Conservation (phyloP, 306 rosid species). For the Datisca glomerata region DNA sequence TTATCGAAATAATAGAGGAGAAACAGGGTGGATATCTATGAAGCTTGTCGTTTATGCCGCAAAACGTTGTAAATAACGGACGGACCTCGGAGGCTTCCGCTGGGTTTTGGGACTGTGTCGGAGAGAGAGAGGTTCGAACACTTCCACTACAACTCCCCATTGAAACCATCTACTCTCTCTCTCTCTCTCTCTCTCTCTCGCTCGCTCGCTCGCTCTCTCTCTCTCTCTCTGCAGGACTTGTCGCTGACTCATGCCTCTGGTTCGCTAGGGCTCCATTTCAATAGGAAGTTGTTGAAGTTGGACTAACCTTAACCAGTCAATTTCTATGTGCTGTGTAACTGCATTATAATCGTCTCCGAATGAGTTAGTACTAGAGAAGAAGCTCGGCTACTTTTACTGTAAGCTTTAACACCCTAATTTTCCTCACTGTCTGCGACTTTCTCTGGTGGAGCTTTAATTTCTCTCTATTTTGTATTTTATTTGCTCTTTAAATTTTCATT, state of each 20-base stretch:
- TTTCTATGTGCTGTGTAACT: no score
- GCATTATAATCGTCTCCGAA: not conserved
- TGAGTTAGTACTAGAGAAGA: not conserved
- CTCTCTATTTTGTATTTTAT: not conserved
- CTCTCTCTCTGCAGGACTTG: not conserved
- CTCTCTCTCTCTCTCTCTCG: not conserved
- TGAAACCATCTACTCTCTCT: not conserved
- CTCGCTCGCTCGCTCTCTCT: not conserved
- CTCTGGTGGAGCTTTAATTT: not conserved
- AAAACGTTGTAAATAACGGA: not conserved
- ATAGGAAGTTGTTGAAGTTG: no score
- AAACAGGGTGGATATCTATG: no score
- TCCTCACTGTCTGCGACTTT: not conserved
- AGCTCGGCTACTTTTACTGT: not conserved
- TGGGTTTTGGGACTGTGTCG: not conserved
- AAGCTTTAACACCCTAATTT: not conserved
- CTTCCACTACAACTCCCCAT: not conserved
- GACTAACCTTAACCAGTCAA: no score
- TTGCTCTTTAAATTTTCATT: not conserved
- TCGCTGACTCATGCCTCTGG: not conserved
- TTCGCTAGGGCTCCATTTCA: no score
- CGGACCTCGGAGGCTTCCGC: not conserved
- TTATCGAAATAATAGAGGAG: no score
- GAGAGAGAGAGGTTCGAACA: not conserved
- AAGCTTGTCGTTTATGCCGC: no score